phyloP scores from a whole-genome alignment of 805 yeast species.

The Phaffomyces antillensis region DNA sequence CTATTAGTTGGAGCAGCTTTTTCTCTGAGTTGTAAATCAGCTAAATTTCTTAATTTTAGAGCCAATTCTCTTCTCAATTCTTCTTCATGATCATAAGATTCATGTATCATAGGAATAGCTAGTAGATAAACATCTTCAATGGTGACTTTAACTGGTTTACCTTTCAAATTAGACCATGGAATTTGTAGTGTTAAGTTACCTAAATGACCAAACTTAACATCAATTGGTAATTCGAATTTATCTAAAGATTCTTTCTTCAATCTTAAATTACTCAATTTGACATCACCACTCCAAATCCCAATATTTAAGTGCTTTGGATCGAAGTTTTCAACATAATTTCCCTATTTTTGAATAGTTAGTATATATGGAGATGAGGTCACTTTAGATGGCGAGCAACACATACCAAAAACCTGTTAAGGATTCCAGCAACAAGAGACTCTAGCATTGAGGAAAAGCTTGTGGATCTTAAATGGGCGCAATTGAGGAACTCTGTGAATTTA shows the following conservation, averaged over 20 bases:
- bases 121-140: slow-evolving; percentile 83
- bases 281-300: slow-evolving; percentile 98
- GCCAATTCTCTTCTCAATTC: slow-evolving; percentile 57
- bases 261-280: slow-evolving; percentile 67
- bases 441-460: slow-evolving; percentile 34
- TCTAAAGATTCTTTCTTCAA: slow-evolving; percentile 87
- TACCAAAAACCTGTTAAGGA: slow-evolving; percentile 49
- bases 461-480: no score
- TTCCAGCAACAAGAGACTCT: slow-evolving; percentile 58
- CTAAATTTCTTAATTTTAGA: slow-evolving; percentile 60
- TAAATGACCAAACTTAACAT: slow-evolving; percentile 81
- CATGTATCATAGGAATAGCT: slow-evolving; percentile 64
- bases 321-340: slow-evolving; percentile 84
- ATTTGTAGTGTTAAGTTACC: slow-evolving; percentile 87
- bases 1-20: slow-evolving; percentile 33
- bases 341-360: slow-evolving; percentile 23
- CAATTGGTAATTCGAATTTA: slow-evolving; percentile 75
- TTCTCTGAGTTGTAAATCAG: slow-evolving; percentile 50
- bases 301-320: slow-evolving; percentile 93
- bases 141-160: slow-evolving; percentile 82
- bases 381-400: slow-evolving; percentile 7
- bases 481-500: not conserved
- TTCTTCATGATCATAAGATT: slow-evolving; percentile 44
- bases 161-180: slow-evolving; percentile 93
- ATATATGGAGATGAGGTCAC: not conserved